Evolutionary conservation across 148 eudicot genomes (phyloP).

Genomic region (Fagopyrum homotropicum): DNA sequence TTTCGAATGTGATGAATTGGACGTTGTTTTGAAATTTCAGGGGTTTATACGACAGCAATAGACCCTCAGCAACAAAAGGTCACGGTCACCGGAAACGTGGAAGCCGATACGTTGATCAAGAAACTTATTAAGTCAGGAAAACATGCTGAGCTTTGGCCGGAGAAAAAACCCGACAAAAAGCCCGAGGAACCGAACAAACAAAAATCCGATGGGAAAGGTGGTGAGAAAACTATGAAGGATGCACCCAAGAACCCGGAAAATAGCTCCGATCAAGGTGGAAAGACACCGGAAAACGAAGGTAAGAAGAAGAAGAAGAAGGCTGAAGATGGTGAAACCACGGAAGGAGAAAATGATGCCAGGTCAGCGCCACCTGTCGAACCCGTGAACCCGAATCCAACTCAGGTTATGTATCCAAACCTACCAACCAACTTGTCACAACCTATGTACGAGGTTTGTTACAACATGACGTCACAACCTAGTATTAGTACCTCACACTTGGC

Average conservation of each 20-base stretch:
- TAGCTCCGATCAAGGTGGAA: conserved; percentile 4
- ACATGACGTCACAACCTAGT: neutral
- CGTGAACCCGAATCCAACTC: neutral
- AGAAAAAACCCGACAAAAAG: conserved; percentile 18
- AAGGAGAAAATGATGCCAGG: neutral
- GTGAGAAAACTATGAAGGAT: neutral
- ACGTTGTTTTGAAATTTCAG: conserved; percentile 22
- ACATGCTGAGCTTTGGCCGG: conserved; percentile 64
- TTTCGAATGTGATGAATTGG: too few species aligned
- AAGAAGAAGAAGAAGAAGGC: conserved; percentile 16
- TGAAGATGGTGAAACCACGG: neutral
- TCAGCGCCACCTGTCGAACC: neutral
- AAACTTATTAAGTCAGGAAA: conserved; percentile 68
- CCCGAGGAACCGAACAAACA: conserved; percentile 21
- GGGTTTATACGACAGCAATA: conserved; percentile 57
- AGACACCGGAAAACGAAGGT: conserved; percentile 13
- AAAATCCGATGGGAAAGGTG: conserved; percentile 2
- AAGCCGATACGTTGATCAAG: conserved; percentile 49
- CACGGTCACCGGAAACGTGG: conserved; percentile 61
- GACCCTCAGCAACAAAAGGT: conserved; percentile 70
- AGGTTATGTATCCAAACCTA: neutral
- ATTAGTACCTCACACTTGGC: neutral
- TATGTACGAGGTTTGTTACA: neutral
- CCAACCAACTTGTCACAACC: neutral
- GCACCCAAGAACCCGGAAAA: neutral